These are phyloP conservation scores for Breynia disticha DNA, from an alignment of 441 rosid species.

Conservation along the genomic window DNA sequence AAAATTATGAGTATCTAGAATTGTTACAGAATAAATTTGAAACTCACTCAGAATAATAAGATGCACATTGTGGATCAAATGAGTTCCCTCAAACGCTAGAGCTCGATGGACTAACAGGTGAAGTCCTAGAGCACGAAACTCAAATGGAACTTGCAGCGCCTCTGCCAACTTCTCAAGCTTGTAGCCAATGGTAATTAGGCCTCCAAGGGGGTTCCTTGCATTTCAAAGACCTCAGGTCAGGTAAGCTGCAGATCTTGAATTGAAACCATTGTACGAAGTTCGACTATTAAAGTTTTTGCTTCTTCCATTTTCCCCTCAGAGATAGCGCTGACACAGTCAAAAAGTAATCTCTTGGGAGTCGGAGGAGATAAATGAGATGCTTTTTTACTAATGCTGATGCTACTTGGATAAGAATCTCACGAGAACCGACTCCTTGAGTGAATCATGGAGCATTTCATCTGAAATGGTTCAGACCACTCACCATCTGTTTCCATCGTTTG, in stretches of 20 bases:
- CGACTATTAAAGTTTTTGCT: constrained; percentile 57
- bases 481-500: constrained; percentile 70
- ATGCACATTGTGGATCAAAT: constrained; percentile 27
- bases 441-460: constrained; percentile 43
- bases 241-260: constrained; percentile 94
- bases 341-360: constrained; percentile 64
- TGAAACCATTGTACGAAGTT: constrained; percentile 71
- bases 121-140: constrained; percentile 67
- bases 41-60: constrained; percentile 30
- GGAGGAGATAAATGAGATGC: constrained; percentile 34
- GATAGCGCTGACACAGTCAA: constrained; percentile 60
- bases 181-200: constrained; percentile 62
- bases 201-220: constrained; percentile 99
- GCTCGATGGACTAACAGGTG: constrained; percentile 62
- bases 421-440: constrained; percentile 83
- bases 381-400: constrained; percentile 51
- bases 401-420: constrained; percentile 62
- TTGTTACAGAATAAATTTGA: constrained; percentile 36
- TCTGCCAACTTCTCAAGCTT: constrained; percentile 77
- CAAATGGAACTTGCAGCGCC: constrained; percentile 53
- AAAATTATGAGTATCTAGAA: constrained; percentile 28
- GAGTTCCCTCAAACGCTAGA: constrained; percentile 53
- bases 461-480: constrained; percentile 60
- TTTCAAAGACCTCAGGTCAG: constrained; percentile 95
- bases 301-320: constrained; percentile 56